These are phyloP conservation scores for Carex littledalei DNA, from an alignment of 176 grass and related monocot species.

Conservation along the genomic window DNA sequence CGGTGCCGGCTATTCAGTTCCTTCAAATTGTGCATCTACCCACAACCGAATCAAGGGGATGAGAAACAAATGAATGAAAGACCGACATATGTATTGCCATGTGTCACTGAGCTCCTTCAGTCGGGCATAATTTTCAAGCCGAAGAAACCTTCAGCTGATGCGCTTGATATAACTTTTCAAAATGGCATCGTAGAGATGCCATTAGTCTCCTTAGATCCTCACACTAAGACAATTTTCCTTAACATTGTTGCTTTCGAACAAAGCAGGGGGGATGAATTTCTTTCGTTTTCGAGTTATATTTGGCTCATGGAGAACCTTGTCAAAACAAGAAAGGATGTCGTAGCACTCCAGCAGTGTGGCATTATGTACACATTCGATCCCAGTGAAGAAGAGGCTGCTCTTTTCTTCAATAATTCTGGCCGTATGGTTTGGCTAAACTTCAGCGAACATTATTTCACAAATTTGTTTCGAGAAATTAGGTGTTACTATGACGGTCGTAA, in stretches of 20 bases:
- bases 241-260: constrained; percentile 18
- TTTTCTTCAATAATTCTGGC: constrained; percentile 3
- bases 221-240: background rate
- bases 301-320: constrained; percentile 1
- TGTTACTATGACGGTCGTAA: background rate
- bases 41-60: background rate
- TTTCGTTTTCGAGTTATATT: constrained; percentile 3
- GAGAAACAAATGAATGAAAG: background rate
- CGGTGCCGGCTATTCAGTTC: background rate
- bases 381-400: background rate
- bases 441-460: background rate
- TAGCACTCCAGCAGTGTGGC: background rate
- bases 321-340: constrained; percentile 7
- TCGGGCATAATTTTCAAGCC: background rate
- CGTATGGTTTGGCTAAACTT: background rate
- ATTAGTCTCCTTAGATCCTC: background rate
- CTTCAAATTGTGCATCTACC: background rate
- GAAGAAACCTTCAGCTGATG: background rate
- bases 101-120: constrained; percentile 9
- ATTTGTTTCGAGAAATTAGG: constrained; percentile 13
- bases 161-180: constrained; percentile 10
- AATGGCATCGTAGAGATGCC: background rate
- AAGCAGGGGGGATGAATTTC: background rate
- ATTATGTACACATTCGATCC: constrained; percentile 1
- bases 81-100: background rate